Base-by-base conservation (phyloP, 352 stramenopile genomes). In the Phytopythium sindhum region DNA sequence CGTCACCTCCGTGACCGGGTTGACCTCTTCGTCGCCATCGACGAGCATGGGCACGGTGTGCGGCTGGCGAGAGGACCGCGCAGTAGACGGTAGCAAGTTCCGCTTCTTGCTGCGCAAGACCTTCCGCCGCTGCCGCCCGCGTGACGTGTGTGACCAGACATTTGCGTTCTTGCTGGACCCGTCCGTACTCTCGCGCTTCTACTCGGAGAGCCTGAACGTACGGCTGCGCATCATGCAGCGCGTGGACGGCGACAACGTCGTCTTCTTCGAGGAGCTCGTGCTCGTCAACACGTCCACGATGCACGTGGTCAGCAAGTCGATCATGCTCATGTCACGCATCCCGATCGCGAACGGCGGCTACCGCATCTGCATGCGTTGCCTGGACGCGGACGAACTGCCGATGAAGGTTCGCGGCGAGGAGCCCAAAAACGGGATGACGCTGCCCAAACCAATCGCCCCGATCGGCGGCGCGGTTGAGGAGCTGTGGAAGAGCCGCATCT, bases 261-360 rank as follows among this genome's bases (percentile, higher is more conserved):
- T 77, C 48, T 73, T 77, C 39, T 75, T 69, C 44, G 69, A 75
- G 44, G 70, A 77, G 23, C 54, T 60, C 54, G 54, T 60, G 31
- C 54, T 60, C 33, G 54, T 50, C 54, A 35, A 60, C 23, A 51
- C 54, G 39, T 37, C 54, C 4, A 21, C 54, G 0, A 33, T 41
- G n/a, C 54, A 37, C 23, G 54, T 60, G 11, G 54, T 60, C 21
- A 60, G 54, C 54, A 60, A 60, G 54, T 60, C 54, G 11, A 60
- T 60, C 35, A 14, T 60, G 35, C 54, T 60, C n/a, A 47, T 60
- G 37, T 60, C 54, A 4, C 54, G 54, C 9, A 47, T 60, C 33
- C 33, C 33, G 39, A 48, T 60, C 39, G 54, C 37, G 1, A 37
- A 47, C 39, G 54, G 45, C 45, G 45, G 54, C 33, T 60, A 37